phyloP scores from a whole-genome alignment of 345 rosid species.

The Noccaea caerulescens region DNA sequence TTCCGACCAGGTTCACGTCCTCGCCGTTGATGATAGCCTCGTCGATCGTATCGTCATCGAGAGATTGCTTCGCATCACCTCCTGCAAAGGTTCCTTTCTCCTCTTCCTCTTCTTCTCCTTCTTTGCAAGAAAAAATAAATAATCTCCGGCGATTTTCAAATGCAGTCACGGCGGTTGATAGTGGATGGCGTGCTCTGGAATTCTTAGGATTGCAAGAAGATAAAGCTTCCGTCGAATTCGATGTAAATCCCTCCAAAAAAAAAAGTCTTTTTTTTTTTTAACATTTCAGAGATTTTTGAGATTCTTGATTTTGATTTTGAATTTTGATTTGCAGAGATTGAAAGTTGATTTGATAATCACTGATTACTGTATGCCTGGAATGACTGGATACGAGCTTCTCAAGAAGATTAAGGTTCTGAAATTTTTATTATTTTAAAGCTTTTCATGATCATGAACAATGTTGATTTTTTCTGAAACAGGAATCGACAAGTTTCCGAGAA shows the following conservation, averaged over 20 bases:
- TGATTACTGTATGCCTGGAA: conserved; percentile 98
- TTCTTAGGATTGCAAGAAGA: conserved; percentile 79
- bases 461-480: conserved; percentile 50
- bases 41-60: conserved; percentile 90
- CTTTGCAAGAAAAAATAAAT: background rate
- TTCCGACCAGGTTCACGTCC: conserved; percentile 70
- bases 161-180: conserved; percentile 84
- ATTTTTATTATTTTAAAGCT: background rate
- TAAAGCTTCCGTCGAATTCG: conserved; percentile 46
- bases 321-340: conserved; percentile 51
- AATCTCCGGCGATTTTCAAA: conserved; percentile 37
- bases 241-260: conserved; percentile 38
- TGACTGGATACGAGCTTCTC: conserved; percentile 98
- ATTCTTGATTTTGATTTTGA: background rate
- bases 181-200: conserved; percentile 82
- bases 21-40: conserved; percentile 91
- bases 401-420: conserved; percentile 85
- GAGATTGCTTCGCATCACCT: conserved; percentile 68
- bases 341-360: conserved; percentile 96
- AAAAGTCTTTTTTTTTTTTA: background rate
- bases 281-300: background rate
- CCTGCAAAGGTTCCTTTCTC: conserved; percentile 71
- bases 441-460: background rate
- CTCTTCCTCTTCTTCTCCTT: background rate
- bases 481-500: conserved; percentile 71